Base-by-base conservation (phyloP, 1,139 yeast genomes). In the Lodderomyces beijingensis region DNA sequence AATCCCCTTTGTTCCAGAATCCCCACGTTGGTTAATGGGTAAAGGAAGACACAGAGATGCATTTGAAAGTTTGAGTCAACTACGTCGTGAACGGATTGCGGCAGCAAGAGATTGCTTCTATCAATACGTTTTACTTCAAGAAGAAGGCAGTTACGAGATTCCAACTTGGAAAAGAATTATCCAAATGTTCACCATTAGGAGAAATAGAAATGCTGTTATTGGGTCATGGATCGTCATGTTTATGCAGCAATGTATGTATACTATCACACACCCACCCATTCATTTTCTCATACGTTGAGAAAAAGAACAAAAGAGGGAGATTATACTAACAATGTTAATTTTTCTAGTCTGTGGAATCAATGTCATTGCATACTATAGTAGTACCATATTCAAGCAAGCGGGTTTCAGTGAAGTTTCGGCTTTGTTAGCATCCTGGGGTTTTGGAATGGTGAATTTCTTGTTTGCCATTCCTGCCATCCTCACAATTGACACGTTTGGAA, bases 281-380 rank as follows among this genome's bases (percentile, higher is more conserved):
- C n/a, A n/a, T n/a, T n/a, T n/a, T n/a, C n/a, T n/a, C n/a, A n/a
- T n/a, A n/a, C n/a, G n/a, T n/a, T n/a, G n/a, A n/a, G n/a, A n/a
- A n/a, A n/a, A n/a, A n/a, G n/a, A n/a, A n/a, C n/a, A n/a, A n/a
- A n/a, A n/a, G n/a, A n/a, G n/a, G n/a, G n/a, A n/a, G n/a, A n/a
- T n/a, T n/a, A n/a, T n/a, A n/a, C n/a, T n/a, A n/a, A n/a, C n/a
- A n/a, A n/a, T n/a, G n/a, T n/a, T n/a, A n/a, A n/a, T n/a, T n/a
- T n/a, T n/a, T n/a, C n/a, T n/a, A n/a, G n/a, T 87, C 64, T 86
- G 95, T 60, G 95, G 95, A 50, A 79, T 87, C 52, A 87, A 86
- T 50, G 93, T 85, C 34, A 85, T 87, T 59, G 93, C 95, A 13
- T 81, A 82, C 57, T 83, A 81, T 55, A 78, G 87, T 0, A 77